phyloP scores from a whole-genome alignment of 1,139 yeast genomes.

The Taphrina confusa region DNA sequence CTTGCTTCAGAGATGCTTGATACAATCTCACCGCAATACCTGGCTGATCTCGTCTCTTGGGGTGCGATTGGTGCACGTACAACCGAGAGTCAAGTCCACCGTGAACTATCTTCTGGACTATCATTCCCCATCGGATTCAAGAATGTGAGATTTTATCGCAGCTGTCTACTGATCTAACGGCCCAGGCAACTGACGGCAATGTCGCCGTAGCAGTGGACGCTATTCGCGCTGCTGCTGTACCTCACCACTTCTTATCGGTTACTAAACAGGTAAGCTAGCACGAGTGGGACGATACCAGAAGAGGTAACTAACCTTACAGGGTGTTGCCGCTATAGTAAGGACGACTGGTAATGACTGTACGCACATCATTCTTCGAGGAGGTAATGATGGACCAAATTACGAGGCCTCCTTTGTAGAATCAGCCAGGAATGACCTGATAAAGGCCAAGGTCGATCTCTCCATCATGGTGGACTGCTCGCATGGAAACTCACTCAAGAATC shows the following conservation, averaged over 20 bases:
- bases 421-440: constrained; percentile 65
- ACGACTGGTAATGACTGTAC: constrained; percentile 47
- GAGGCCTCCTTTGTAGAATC: constrained; percentile 74
- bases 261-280: constrained; percentile 93
- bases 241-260: constrained; percentile 96
- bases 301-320: constrained; percentile 99
- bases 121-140: constrained; percentile 98
- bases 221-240: constrained; percentile 82
- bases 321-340: constrained; percentile 58
- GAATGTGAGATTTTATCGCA: constrained; percentile 58
- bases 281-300: no score
- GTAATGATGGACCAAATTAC: constrained; percentile 89
- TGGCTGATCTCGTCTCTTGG: constrained; percentile 84
- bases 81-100: constrained; percentile 95
- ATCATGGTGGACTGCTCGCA: constrained; percentile 97
- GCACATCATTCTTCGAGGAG: constrained; percentile 91
- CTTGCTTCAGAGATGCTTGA: constrained; percentile 98
- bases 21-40: constrained; percentile 95
- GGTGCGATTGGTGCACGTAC: constrained; percentile 99
- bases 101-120: constrained; percentile 94
- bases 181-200: constrained; percentile 73
- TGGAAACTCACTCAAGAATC: constrained; percentile 93
- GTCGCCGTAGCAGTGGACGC: constrained; percentile 93
- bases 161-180: neutral
- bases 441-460: constrained; percentile 49